Evolutionary conservation across 208 protist species (phyloP).

Genomic region (Jaenimonas drosophilae): DNA sequence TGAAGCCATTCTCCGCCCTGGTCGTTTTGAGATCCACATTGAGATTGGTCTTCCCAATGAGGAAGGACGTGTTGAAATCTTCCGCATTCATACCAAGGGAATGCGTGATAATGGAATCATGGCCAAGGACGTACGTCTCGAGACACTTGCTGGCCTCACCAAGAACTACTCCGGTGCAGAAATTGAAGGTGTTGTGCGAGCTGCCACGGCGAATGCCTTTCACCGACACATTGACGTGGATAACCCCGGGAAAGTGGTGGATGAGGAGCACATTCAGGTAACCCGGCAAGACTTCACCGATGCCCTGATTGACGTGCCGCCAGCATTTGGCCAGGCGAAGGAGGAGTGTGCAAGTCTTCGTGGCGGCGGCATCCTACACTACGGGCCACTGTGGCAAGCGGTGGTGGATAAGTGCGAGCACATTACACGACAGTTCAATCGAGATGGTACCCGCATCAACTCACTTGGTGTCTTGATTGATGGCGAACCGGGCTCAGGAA

Average conservation of each 20-base stretch:
- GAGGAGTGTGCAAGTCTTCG: constrained; percentile 86
- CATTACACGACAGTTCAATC: constrained; percentile 80
- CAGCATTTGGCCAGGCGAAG: constrained; percentile 95
- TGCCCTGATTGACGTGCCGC: constrained; percentile 88
- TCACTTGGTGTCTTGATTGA: constrained; percentile 92
- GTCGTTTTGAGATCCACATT: constrained; percentile 98
- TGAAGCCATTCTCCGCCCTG: constrained; percentile 98
- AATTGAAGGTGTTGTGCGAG: constrained; percentile 87
- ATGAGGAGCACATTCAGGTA: constrained; percentile 51
- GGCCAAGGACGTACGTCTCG: constrained; percentile 88
- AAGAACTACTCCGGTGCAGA: constrained; percentile 99
- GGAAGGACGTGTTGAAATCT: constrained; percentile 96
- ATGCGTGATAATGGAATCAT: constrained; percentile 91
- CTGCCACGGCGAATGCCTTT: constrained; percentile 84
- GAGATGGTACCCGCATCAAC: constrained; percentile 80
- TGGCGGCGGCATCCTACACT: constrained; percentile 91
- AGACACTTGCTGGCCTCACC: constrained; percentile 88
- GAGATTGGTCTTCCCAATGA: constrained; percentile 98
- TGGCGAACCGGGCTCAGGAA: constrained; percentile 88
- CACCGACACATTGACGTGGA: constrained; percentile 86
- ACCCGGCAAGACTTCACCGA: constrained; percentile 59
- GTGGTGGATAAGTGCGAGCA: constrained; percentile 34
- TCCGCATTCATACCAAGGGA: constrained; percentile 97
- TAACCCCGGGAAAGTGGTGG: constrained; percentile 44
- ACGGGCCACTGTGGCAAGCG: constrained; percentile 75